A percentile compares a stretch with the other conserved stretches of the same genome.
Evolutionary conservation across 768 basidiomycete species (phyloP).

Genomic region (Clathrus columnatus): DNA sequence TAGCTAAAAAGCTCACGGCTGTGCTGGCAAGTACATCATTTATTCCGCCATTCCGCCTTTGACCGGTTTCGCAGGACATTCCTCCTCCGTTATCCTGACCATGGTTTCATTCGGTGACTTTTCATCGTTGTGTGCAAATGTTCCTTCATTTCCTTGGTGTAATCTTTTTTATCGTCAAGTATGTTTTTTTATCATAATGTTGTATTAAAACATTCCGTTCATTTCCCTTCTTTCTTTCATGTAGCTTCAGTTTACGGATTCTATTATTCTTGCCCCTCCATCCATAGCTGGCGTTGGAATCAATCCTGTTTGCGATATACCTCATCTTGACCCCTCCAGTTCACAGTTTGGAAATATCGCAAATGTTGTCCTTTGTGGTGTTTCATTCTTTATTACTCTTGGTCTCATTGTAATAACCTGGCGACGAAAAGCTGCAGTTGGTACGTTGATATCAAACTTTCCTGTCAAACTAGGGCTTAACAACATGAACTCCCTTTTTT

Average conservation of each 20-base stretch:
- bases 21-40: not conserved
- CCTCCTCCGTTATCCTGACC: not conserved
- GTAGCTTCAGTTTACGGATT: slow-evolving; percentile 26
- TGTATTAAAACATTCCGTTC: slow-evolving; percentile 15
- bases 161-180: slow-evolving; percentile 92
- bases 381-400: slow-evolving; percentile 55
- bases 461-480: not conserved
- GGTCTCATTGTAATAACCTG: slow-evolving; percentile 49
- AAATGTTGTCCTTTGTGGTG: slow-evolving; percentile 73
- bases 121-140: slow-evolving; percentile 51
- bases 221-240: slow-evolving; percentile 10
- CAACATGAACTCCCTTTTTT: slow-evolving; percentile 1
- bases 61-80: not conserved
- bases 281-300: slow-evolving; percentile 69
- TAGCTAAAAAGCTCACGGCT: not conserved
- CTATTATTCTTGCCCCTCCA: slow-evolving; percentile 29
- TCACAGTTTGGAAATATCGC: slow-evolving; percentile 73
- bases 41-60: not conserved
- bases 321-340: slow-evolving; percentile 42
- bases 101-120: slow-evolving; percentile 56
- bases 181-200: slow-evolving; percentile 17
- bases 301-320: slow-evolving; percentile 73
- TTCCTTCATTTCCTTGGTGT: slow-evolving; percentile 84
- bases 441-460: slow-evolving; percentile 31
- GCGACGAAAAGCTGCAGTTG: slow-evolving; percentile 82